These are phyloP conservation scores for Ambrosia trifida DNA, from an alignment of 129 eudicot species.

Conservation along the genomic window DNA sequence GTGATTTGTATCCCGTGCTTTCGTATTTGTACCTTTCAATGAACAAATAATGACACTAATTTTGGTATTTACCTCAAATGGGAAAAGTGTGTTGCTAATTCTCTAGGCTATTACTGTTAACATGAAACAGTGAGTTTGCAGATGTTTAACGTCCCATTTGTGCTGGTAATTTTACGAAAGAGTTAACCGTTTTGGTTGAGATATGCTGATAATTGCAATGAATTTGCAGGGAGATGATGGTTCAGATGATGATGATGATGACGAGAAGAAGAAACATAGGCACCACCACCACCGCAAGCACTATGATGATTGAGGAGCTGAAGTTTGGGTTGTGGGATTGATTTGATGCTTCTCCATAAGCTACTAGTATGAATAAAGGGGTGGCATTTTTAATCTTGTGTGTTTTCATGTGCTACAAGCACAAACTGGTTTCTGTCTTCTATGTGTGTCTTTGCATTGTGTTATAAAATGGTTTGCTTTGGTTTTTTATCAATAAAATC, in stretches of 20 bases:
- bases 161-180: neutral
- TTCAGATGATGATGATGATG: conserved; percentile 67
- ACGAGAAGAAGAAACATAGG: conserved; percentile 49
- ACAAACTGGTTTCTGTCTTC: conserved; percentile 23
- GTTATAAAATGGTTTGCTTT: neutral
- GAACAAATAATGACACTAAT: neutral
- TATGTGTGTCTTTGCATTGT: conserved; percentile 15
- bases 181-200: neutral
- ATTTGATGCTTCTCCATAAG: conserved; percentile 35
- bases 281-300: conserved; percentile 75
- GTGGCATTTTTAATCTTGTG: conserved; percentile 25
- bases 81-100: no score
- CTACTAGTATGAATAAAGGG: conserved; percentile 35
- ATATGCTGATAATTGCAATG: conserved; percentile 16
- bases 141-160: neutral
- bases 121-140: no score
- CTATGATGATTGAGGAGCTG: conserved; percentile 63
- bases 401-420: conserved; percentile 11
- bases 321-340: conserved; percentile 17
- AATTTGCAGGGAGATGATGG: conserved; percentile 52
- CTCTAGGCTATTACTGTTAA: no score
- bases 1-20: neutral
- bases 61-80: neutral
- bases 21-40: neutral
- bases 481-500: conserved; percentile 16